These are phyloP conservation scores for Eucommia ulmoides DNA, from an alignment of 257 asterid genomes.

Conservation along the genomic window DNA sequence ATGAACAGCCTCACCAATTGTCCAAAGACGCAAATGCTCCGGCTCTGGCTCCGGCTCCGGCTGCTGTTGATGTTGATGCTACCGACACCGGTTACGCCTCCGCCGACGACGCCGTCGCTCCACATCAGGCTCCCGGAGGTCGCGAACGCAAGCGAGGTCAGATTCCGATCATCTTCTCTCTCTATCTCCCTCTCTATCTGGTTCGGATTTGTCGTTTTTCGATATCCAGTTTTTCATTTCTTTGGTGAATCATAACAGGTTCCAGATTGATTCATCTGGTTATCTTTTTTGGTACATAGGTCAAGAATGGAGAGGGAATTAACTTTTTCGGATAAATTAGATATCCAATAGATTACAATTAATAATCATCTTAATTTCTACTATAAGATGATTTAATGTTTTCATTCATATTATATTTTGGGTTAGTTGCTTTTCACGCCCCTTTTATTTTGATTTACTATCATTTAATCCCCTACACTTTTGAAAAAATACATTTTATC, in stretches of 20 bases:
- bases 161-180: background rate
- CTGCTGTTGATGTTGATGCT: background rate
- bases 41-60: conserved; percentile 1
- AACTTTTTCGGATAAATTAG: no score
- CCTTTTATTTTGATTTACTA: no score
- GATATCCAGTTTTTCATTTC: no score
- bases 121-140: background rate
- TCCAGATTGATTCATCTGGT: background rate
- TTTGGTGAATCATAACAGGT: background rate
- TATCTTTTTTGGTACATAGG: background rate
- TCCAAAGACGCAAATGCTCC: no score
- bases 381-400: no score
- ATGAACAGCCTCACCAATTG: conserved; percentile 8
- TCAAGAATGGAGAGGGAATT: background rate
- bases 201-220: no score
- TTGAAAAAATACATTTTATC: no score
- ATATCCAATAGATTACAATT: background rate
- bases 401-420: no score
- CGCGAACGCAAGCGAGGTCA: conserved; percentile 1
- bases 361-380: no score
- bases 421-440: no score
- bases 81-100: conserved; percentile 3
- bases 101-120: conserved; percentile 7
- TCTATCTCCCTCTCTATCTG: no score
- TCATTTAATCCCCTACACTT: no score